phyloP scores from a whole-genome alignment of 441 rosid genomes.

The Aquilaria agallochum region DNA sequence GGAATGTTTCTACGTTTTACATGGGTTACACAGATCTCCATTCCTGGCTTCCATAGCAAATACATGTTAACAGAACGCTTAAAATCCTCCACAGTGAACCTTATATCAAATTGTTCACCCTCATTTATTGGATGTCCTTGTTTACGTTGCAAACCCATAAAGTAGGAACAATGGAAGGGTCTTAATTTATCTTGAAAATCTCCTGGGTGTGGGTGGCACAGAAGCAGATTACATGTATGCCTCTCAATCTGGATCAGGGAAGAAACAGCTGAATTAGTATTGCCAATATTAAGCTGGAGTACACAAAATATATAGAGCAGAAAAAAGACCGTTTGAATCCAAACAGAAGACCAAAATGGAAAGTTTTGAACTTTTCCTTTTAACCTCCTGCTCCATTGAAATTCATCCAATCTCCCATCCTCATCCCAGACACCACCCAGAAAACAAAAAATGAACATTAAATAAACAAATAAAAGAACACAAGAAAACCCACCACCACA shows the following conservation, averaged over 20 bases:
- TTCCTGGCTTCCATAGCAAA: conserved; percentile 64
- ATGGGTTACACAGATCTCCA: conserved; percentile 79
- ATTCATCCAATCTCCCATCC: too few species aligned
- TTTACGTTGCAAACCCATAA: conserved; percentile 96
- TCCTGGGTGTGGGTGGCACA: conserved; percentile 93
- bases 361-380: too few species aligned
- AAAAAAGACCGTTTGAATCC: not conserved
- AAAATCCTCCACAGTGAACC: conserved; percentile 88
- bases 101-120: conserved; percentile 82
- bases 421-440: too few species aligned
- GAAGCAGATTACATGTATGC: conserved; percentile 78
- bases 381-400: too few species aligned
- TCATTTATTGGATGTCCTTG: conserved; percentile 81
- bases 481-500: not conserved
- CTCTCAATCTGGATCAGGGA: conserved; percentile 69
- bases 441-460: not conserved
- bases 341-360: not conserved
- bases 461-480: too few species aligned
- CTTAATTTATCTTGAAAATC: conserved; percentile 71
- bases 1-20: conserved; percentile 72
- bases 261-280: conserved; percentile 17
- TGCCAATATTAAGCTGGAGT: conserved; percentile 13
- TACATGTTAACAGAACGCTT: conserved; percentile 63
- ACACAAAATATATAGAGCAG: conserved; percentile 5
- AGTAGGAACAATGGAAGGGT: conserved; percentile 71